Conservation (phyloP, 441 rosid genomes). For the Erysimum cheiri region DNA sequence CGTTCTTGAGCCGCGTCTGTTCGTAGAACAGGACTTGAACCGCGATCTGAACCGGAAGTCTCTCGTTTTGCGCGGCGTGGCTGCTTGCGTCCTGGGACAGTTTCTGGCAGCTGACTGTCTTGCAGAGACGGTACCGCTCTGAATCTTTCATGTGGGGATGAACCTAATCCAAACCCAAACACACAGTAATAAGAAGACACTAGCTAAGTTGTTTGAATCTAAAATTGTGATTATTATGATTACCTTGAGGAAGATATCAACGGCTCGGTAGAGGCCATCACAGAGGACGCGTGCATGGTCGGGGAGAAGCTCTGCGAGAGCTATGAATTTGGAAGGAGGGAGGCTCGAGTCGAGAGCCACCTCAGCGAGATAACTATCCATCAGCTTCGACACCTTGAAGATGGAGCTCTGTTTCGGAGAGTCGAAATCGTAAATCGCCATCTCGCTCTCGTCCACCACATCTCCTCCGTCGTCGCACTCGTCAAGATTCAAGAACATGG, state of each 20-base stretch:
- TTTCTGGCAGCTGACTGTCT: conserved; percentile 87
- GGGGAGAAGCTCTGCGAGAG: conserved; percentile 87
- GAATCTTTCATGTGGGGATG: conserved; percentile 91
- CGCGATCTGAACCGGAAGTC: conserved; percentile 89
- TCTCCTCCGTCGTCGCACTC: conserved; percentile 72
- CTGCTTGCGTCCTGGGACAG: conserved; percentile 95
- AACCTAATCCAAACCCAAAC: conserved; percentile 52
- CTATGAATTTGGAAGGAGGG: conserved; percentile 72
- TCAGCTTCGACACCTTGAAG: conserved; percentile 82
- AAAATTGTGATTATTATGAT: conserved; percentile 13
- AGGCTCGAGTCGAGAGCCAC: conserved; percentile 81
- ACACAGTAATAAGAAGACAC: too few relatives aligned
- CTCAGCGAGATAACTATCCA: conserved; percentile 86
- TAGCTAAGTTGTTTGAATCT: too few relatives aligned
- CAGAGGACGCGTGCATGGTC: conserved; percentile 85
- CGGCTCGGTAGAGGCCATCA: conserved; percentile 88
- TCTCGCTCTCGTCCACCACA: conserved; percentile 70
- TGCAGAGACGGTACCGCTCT: conserved; percentile 88
- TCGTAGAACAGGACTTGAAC: conserved; percentile 90
- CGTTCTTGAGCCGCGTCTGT: conserved; percentile 87
- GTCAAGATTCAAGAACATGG: conserved; percentile 82
- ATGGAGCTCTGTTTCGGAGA: conserved; percentile 96
- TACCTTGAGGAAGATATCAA: conserved; percentile 86
- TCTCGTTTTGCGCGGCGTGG: conserved; percentile 93
- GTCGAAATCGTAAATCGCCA: conserved; percentile 80